Evolutionary conservation across 169 alveolate species (phyloP).

Genomic region (Eimeria falciformis): DNA sequence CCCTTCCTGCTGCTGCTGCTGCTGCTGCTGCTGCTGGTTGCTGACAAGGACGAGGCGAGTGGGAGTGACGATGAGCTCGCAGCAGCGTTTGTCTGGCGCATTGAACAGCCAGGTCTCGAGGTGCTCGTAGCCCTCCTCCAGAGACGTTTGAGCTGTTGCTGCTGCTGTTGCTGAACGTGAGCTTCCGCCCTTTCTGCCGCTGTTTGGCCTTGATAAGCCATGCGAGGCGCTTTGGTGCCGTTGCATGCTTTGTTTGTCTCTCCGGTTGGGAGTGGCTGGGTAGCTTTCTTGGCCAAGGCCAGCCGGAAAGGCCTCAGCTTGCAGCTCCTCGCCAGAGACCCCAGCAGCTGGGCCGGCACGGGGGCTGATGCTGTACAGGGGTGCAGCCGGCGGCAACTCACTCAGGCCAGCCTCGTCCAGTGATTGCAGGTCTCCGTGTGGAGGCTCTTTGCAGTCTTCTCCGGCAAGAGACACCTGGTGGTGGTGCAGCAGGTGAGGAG

Average conservation of each 20-base stretch:
- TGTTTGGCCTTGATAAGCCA: not conserved
- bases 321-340: not conserved
- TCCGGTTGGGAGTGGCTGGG: constrained; percentile 1
- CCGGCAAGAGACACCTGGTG: not conserved
- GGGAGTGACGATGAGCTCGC: constrained; percentile 62
- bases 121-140: constrained; percentile 62
- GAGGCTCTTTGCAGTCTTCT: not conserved
- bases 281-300: constrained; percentile 13
- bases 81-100: constrained; percentile 37
- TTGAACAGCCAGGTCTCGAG: constrained; percentile 64
- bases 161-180: not conserved
- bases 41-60: constrained; percentile 70
- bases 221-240: constrained; percentile 29
- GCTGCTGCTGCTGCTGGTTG: constrained; percentile 26
- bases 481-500: constrained; percentile 39
- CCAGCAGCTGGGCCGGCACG: not conserved
- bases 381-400: constrained; percentile 18
- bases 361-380: constrained; percentile 35
- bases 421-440: not conserved
- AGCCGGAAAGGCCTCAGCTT: not conserved
- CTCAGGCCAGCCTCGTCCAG: not conserved
- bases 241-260: constrained; percentile 2
- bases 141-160: constrained; percentile 10
- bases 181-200: not conserved
- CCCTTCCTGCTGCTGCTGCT: constrained; percentile 17